phyloP scores from a whole-genome alignment of 495 filamentous ascomycete species.

The Annulohypoxylon maeteangense region DNA sequence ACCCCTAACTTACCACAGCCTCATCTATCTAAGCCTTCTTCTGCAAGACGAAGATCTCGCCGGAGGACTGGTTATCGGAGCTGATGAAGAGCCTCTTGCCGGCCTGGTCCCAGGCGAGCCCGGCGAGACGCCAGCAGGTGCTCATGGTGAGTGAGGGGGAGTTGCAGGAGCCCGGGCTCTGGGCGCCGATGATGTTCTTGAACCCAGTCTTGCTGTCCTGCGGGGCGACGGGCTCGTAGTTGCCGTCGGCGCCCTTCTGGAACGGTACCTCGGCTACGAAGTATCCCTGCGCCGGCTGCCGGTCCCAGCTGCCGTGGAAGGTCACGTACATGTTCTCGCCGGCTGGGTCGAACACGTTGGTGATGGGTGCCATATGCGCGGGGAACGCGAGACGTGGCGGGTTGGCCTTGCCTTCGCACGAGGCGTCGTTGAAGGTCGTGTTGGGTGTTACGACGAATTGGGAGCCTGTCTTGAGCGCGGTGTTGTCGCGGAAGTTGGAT shows the following conservation, averaged over 20 bases:
- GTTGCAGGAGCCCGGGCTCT: slow-evolving; percentile 44
- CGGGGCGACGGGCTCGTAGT: slow-evolving; percentile 49
- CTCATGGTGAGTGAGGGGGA: slow-evolving; percentile 44
- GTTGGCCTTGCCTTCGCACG: slow-evolving; percentile 54
- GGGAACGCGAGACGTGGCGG: slow-evolving; percentile 64
- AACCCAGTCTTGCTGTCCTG: slow-evolving; percentile 48
- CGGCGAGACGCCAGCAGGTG: slow-evolving; percentile 48
- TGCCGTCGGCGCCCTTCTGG: slow-evolving; percentile 49
- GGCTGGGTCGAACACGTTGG: slow-evolving; percentile 56
- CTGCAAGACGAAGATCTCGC: slow-evolving; percentile 55
- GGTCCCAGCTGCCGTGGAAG: slow-evolving; percentile 70
- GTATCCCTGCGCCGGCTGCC: slow-evolving; percentile 63
- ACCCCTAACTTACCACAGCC: neutral
- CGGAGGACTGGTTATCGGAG: slow-evolving; percentile 55
- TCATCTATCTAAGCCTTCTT: slow-evolving; percentile 33
- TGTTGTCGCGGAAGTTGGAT: slow-evolving; percentile 57
- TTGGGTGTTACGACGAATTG: slow-evolving; percentile 63
- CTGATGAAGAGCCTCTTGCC: slow-evolving; percentile 48
- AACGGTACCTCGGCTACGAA: slow-evolving; percentile 61
- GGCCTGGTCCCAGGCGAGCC: slow-evolving; percentile 48
- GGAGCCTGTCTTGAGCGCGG: slow-evolving; percentile 56
- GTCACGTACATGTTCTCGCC: slow-evolving; percentile 63
- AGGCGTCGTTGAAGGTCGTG: slow-evolving; percentile 57
- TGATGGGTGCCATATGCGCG: slow-evolving; percentile 67
- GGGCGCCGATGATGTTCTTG: slow-evolving; percentile 48